Evolutionary conservation across 2,329 filamentous ascomycete species (phyloP).

Genomic region (Pseudogymnoascus sp.): DNA sequence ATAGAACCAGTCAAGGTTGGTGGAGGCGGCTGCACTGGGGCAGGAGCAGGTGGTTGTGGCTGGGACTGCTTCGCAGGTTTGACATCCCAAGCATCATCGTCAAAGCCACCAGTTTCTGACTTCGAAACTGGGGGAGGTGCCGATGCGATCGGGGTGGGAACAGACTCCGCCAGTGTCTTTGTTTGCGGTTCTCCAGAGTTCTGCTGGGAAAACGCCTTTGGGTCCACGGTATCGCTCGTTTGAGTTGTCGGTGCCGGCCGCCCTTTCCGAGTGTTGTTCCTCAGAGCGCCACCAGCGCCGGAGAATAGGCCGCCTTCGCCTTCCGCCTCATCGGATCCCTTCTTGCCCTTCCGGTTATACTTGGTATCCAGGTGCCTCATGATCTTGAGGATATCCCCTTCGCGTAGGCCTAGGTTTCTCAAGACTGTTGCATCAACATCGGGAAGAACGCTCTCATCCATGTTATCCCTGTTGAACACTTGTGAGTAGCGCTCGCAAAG

Average conservation of each 20-base stretch:
- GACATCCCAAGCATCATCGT: slow-evolving; percentile 95
- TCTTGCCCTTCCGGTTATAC: slow-evolving; percentile 58
- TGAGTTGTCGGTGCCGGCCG: slow-evolving; percentile 80
- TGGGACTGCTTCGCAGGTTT: slow-evolving; percentile 62
- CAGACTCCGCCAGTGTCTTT: slow-evolving; percentile 32
- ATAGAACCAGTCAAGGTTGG: slow-evolving; percentile 61
- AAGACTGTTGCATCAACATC: slow-evolving; percentile 80
- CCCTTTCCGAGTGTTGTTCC: slow-evolving; percentile 91
- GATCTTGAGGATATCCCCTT: slow-evolving; percentile 92
- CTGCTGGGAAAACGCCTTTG: slow-evolving; percentile 71
- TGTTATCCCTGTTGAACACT: slow-evolving; percentile 82
- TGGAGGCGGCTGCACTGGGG: slow-evolving; percentile 34
- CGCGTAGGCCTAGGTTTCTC: slow-evolving; percentile 83
- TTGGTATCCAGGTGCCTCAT: slow-evolving; percentile 82
- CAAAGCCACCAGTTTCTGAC: slow-evolving; percentile 58
- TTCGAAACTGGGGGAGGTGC: slow-evolving; percentile 37
- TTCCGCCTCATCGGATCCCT: slow-evolving; percentile 44
- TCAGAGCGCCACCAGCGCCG: slow-evolving; percentile 79
- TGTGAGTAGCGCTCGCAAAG: slow-evolving; percentile 91
- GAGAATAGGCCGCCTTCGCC: slow-evolving; percentile 73
- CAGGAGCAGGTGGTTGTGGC: slow-evolving; percentile 29
- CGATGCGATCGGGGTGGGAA: slow-evolving; percentile 38
- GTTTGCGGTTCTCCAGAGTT: slow-evolving; percentile 34
- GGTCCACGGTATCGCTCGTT: slow-evolving; percentile 76
- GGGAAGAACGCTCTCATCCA: slow-evolving; percentile 87